Base-by-base conservation (phyloP, 768 basidiomycete species). In the Auriscalpium vulgare region DNA sequence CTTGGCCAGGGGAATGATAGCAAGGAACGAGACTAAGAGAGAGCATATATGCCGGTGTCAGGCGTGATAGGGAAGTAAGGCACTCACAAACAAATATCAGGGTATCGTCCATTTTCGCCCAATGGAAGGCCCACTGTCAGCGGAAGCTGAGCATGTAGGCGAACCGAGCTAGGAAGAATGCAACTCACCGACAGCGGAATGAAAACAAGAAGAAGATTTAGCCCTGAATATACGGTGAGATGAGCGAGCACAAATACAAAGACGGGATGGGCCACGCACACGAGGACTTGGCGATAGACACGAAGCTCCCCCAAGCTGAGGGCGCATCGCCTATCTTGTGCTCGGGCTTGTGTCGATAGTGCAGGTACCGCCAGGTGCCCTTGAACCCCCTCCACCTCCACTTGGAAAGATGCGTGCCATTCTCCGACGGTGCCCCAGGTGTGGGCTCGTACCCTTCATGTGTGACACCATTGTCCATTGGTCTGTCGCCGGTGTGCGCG, bases 1-100 rank as follows among this genome's bases (percentile, higher is more conserved):
- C 72, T 91, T 89, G 43, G 91, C 91, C 6, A 93, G 75, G 7
- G 91, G 91, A 57, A 94, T 80, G 56, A 94, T 94, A 9, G 91
- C 82, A 45, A 90, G 69, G 66, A 93, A 91, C 1, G 84, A 82
- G 64, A 86, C 87, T 89, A 17, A 7, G 48, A 13, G 19, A 10
- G 44, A 48, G 43, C 49, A 43, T 9, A 9, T 14, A 14, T 11
- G n/a, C 36, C 8, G 7, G 5, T 17, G 52, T 14, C 17, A 2
- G 17, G 7, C 1, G 10, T 13, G 5, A 45, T 45, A 53, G 50
- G 13, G n/a, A 23, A 5, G 50, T 6, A 29, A n/a, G 16, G 10
- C 5, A 75, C 88, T 64, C 63, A 90, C 90, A 85, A 57, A 90
- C 75, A 57, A 91, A 91, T 57, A 89, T 71, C 13, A 89, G 69